These are phyloP conservation scores for Panus rudis DNA, from an alignment of 768 basidiomycete genomes.

Conservation along the genomic window DNA sequence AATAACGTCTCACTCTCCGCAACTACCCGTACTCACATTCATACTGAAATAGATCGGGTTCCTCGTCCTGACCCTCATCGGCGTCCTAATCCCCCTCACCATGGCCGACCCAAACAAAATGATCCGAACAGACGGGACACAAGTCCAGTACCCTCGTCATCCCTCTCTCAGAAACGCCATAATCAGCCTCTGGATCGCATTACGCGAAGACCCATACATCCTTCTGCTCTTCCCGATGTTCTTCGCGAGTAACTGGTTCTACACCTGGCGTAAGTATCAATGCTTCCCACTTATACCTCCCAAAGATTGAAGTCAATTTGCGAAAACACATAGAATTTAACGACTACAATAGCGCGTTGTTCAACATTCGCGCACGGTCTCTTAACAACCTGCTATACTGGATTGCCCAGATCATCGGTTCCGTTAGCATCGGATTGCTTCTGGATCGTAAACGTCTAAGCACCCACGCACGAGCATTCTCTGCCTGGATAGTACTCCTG, in stretches of 20 bases:
- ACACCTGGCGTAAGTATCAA: conserved; percentile 62
- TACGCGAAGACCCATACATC: conserved; percentile 65
- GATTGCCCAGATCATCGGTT: conserved; percentile 71
- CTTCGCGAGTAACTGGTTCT: conserved; percentile 77
- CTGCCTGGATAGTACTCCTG: conserved; percentile 59
- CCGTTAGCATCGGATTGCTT: conserved; percentile 57
- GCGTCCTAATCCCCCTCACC: conserved; percentile 55
- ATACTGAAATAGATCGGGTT: conserved; percentile 54
- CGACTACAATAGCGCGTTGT: conserved; percentile 67
- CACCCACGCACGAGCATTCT: conserved; percentile 63
- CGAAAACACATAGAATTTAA: conserved; percentile 50
- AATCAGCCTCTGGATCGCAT: conserved; percentile 55
- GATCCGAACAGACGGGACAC: conserved; percentile 68
- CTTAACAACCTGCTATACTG: conserved; percentile 76
- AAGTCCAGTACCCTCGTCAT: conserved; percentile 51
- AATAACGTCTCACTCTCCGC: neutral
- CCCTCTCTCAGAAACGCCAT: conserved; percentile 78
- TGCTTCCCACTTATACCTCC: neutral
- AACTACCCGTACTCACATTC: neutral
- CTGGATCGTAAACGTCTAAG: conserved; percentile 49
- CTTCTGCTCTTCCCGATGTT: conserved; percentile 79
- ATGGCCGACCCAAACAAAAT: conserved; percentile 70
- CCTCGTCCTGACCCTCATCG: conserved; percentile 62
- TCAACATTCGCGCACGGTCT: conserved; percentile 70
- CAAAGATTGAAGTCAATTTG: conserved; percentile 1